Percentiles rank a stretch among this genome's conserved stretches.
Evolutionary conservation across 306 rosid genomes (phyloP).

Genomic region (Alnus rubra): DNA sequence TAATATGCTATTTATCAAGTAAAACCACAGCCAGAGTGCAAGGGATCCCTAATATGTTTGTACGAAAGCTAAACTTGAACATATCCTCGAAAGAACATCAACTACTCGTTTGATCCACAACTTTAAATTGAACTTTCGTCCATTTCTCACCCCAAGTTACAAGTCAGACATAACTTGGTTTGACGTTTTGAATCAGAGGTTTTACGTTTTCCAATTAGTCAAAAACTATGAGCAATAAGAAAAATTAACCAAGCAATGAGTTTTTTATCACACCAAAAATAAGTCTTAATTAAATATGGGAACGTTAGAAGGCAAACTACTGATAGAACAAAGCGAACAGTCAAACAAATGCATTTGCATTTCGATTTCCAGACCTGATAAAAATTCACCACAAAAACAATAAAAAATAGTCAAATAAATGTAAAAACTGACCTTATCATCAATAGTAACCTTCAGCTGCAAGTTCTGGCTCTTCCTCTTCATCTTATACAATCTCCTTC

Average conservation of each 20-base stretch:
- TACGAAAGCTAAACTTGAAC: background rate
- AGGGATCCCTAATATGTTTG: background rate
- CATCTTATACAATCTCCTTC: constrained; percentile 70
- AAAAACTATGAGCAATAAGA: too few species aligned
- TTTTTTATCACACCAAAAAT: background rate
- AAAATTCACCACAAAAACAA: background rate
- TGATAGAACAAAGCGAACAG: background rate
- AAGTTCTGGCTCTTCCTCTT: constrained; percentile 72
- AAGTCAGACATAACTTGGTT: background rate
- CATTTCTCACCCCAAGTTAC: background rate
- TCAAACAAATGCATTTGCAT: background rate
- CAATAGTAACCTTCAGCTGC: constrained; percentile 81
- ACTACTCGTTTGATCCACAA: background rate
- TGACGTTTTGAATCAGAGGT: background rate
- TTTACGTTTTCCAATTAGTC: too few species aligned
- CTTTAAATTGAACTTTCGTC: background rate
- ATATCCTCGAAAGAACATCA: background rate
- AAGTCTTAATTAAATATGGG: background rate
- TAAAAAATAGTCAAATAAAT: background rate
- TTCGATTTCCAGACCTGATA: background rate
- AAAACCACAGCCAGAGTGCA: background rate
- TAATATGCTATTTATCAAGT: background rate
- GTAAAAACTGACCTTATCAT: constrained; percentile 76
- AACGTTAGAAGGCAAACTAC: background rate
- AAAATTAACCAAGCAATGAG: too few species aligned